Conservation (phyloP, 164 flowering plant genomes). For the Magnolia kwangsiensis region DNA sequence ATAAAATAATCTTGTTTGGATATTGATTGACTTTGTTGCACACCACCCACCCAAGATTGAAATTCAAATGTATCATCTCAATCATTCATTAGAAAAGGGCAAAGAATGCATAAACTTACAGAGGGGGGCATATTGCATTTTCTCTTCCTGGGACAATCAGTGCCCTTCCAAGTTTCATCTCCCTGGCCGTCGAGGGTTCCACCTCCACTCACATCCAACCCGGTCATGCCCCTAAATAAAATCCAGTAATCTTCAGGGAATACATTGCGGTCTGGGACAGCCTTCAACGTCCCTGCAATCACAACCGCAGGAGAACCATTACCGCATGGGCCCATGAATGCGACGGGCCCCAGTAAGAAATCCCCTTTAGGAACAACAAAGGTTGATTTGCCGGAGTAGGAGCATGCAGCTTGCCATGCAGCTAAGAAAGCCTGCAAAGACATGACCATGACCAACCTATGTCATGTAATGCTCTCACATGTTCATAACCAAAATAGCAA, state of each 20-base stretch:
- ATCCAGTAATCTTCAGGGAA: conserved; percentile 2
- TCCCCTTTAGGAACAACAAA: background rate
- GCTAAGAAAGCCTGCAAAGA: conserved; percentile 4
- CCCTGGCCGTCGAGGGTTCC: conserved; percentile 15
- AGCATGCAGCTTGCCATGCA: conserved; percentile 11
- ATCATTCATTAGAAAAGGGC: too few species aligned
- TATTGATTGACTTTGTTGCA: background rate
- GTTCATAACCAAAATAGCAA: too few species aligned
- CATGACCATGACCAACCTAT: background rate
- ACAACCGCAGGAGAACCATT: background rate
- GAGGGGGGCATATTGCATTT: background rate
- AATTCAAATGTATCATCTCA: too few species aligned
- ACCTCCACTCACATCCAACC: background rate
- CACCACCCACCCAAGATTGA: too few species aligned
- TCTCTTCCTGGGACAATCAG: background rate
- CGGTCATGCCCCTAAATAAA: background rate
- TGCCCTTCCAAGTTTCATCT: background rate
- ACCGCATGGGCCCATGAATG: conserved; percentile 6
- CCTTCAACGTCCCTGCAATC: conserved; percentile 6
- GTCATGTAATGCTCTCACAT: too few species aligned
- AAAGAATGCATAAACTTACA: conserved; percentile 4
- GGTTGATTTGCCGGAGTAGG: background rate
- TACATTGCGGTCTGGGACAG: background rate
- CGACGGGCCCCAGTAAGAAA: conserved; percentile 2
- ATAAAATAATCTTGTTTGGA: background rate